Percentiles rank a stretch among this genome's conserved stretches.
These are phyloP conservation scores for Millerozyma acaciae DNA, from an alignment of 805 yeast species.

Conservation along the genomic window DNA sequence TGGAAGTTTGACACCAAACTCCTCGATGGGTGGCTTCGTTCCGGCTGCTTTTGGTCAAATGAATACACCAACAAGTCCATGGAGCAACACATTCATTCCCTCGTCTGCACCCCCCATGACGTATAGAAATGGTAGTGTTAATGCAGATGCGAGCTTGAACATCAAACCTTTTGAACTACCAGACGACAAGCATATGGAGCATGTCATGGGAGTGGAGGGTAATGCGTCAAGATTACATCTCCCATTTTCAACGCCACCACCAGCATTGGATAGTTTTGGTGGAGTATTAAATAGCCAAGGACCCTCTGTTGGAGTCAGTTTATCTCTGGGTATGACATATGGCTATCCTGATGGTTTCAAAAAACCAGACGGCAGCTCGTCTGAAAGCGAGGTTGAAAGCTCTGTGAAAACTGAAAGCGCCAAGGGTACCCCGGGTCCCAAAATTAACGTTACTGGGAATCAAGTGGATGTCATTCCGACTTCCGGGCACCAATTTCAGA, in stretches of 20 bases:
- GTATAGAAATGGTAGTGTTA: conserved; percentile 9
- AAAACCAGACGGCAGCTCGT: too few relatives aligned
- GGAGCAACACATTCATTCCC: conserved; percentile 31
- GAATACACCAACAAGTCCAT: conserved; percentile 34
- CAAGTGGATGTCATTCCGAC: too few relatives aligned
- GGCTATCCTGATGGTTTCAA: too few relatives aligned
- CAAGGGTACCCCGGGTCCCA: conserved; percentile 4
- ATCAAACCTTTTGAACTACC: conserved; percentile 25
- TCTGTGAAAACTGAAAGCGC: conserved; percentile 6
- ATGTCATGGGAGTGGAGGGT: conserved; percentile 2
- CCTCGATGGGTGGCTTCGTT: conserved; percentile 18
- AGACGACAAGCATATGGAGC: conserved; percentile 11
- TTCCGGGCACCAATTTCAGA: too few relatives aligned
- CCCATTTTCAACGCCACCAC: conserved; percentile 24
- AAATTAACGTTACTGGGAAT: too few relatives aligned
- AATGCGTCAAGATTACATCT: conserved; percentile 12
- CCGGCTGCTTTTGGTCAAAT: conserved; percentile 16
- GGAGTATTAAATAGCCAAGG: conserved; percentile 16
- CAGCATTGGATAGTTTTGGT: conserved; percentile 16
- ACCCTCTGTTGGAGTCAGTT: conserved; percentile 3
- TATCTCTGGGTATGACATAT: conserved; percentile 4
- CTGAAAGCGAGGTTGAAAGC: conserved; percentile 13
- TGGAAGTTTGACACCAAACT: conserved; percentile 29
- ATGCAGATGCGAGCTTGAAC: conserved; percentile 9
- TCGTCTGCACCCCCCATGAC: conserved; percentile 36